Percentiles rank a stretch among this genome's conserved stretches.
Conservation (phyloP, 306 rosid genomes). For the Canavalia ensiformis region DNA sequence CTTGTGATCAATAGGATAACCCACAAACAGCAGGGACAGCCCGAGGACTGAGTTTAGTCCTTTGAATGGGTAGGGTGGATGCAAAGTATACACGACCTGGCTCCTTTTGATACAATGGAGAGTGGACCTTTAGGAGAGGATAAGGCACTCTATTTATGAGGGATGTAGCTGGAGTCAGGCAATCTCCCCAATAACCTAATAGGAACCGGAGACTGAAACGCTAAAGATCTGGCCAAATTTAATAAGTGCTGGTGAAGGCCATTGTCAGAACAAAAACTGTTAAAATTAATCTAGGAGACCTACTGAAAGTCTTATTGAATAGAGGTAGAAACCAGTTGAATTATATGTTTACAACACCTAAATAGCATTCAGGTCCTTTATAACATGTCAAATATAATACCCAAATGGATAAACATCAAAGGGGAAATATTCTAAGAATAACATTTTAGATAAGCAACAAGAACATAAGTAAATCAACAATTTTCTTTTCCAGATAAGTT, state of each 20-base stretch:
- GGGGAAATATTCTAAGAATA: no score
- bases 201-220: background rate
- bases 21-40: background rate
- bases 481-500: no score
- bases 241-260: background rate
- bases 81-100: background rate
- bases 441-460: no score
- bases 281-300: background rate
- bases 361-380: constrained; percentile 6
- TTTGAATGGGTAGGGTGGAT: background rate
- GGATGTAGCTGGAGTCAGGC: no score
- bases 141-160: background rate
- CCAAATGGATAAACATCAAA: no score
- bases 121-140: background rate
- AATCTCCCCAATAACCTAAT: no score
- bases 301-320: constrained; percentile 10
- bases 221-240: background rate
- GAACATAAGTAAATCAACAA: no score
- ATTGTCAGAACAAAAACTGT: background rate
- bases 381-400: no score
- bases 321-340: constrained; percentile 10
- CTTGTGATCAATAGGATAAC: background rate
- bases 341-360: constrained; percentile 11
- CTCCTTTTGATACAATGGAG: background rate
- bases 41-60: background rate